Percentiles rank a stretch among this genome's conserved stretches.
Evolutionary conservation across 805 yeast genomes (phyloP).

Genomic region (Wickerhamomyces subpelliculosus): DNA sequence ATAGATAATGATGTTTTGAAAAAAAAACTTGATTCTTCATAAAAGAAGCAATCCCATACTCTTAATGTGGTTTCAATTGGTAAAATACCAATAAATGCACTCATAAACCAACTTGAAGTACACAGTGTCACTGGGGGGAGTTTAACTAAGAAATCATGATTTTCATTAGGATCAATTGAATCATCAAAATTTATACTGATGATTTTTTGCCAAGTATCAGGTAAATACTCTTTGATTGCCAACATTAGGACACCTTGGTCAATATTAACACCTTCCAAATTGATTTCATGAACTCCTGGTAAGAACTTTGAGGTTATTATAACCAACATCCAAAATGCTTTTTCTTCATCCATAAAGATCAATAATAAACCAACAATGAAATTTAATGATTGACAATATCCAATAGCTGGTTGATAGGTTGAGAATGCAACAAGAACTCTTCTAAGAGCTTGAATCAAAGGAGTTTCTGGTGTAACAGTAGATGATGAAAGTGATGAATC

Average conservation of each 20-base stretch:
- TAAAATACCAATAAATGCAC: conserved; percentile 82
- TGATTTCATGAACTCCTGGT: conserved; percentile 88
- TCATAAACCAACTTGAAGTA: conserved; percentile 98
- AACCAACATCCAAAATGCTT: conserved; percentile 92
- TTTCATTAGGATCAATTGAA: conserved; percentile 23
- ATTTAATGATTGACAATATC: conserved; percentile 93
- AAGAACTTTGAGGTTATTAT: conserved; percentile 78
- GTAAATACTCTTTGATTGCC: conserved; percentile 76
- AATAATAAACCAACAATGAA: conserved; percentile 84
- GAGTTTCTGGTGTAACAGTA: conserved; percentile 34
- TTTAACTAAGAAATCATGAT: conserved; percentile 51
- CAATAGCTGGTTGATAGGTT: conserved; percentile 78
- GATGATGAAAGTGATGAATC: conserved; percentile 1
- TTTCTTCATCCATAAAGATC: conserved; percentile 83
- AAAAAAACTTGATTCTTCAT: conserved; percentile 82
- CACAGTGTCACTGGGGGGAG: conserved; percentile 89
- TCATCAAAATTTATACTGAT: conserved; percentile 30
- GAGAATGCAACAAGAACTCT: conserved; percentile 82
- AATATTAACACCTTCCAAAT: conserved; percentile 87
- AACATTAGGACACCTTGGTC: conserved; percentile 93
- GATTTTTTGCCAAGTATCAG: conserved; percentile 65
- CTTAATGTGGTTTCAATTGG: conserved; percentile 86
- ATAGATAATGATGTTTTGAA: conserved; percentile 80
- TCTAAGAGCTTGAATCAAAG: conserved; percentile 63
- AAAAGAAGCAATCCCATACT: conserved; percentile 93